These are phyloP conservation scores for Buxus sempervirens DNA, from an alignment of 164 flowering plant genomes.

Conservation along the genomic window DNA sequence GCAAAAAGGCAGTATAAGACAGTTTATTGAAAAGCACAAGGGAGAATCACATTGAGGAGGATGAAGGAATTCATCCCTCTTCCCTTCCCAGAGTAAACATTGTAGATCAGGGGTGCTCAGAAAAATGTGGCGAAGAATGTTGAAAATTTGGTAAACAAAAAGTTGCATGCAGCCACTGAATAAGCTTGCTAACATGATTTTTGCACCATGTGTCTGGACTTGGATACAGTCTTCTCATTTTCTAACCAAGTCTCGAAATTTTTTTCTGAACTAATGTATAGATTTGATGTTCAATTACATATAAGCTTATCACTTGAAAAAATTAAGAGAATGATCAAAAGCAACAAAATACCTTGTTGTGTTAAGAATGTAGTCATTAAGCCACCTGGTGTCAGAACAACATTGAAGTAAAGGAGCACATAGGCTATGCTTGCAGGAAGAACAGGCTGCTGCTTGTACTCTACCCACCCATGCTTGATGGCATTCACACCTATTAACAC, in stretches of 20 bases:
- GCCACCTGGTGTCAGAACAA: constrained; percentile 89
- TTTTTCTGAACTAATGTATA: too few species aligned
- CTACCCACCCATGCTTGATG: constrained; percentile 88
- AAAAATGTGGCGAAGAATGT: too few species aligned
- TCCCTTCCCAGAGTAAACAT: not conserved
- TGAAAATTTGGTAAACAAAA: too few species aligned
- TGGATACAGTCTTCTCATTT: not conserved
- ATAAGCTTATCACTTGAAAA: constrained; percentile 1
- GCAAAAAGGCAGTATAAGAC: not conserved
- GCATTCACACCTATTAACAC: constrained; percentile 59
- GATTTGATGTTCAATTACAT: not conserved
- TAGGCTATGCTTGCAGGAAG: constrained; percentile 98
- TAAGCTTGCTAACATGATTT: too few species aligned
- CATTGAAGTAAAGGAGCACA: constrained; percentile 89
- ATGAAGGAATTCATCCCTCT: not conserved
- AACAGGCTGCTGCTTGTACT: constrained; percentile 91
- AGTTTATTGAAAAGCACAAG: not conserved
- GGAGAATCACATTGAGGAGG: not conserved
- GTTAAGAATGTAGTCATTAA: constrained; percentile 97
- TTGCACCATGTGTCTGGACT: too few species aligned
- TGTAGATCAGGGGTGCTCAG: not conserved
- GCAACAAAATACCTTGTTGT: constrained; percentile 59
- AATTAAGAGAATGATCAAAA: not conserved
- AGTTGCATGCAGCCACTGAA: too few species aligned
- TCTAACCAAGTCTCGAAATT: not conserved